Evolutionary conservation across 2,329 filamentous ascomycete genomes (phyloP), one percentile per base, ranked within the genome.

Genomic region (Colletotrichum nymphaeae): DNA sequence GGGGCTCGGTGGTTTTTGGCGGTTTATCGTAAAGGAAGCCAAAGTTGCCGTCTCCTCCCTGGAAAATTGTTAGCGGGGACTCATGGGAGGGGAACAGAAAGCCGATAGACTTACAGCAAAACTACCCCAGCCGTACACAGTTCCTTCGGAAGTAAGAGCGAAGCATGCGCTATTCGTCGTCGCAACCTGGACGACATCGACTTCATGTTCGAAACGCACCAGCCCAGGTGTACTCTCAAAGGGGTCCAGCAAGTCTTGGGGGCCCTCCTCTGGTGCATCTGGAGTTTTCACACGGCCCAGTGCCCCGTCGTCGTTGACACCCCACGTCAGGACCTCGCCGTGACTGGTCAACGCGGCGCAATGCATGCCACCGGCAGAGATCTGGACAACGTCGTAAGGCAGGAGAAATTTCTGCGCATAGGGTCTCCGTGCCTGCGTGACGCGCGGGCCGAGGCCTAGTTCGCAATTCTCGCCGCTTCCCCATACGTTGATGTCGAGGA

Each of bases 81-180:
- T 42, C 12, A n/a, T n/a, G 22, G 9, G 19, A 19, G 37, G 42
- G 49, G 53, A 16, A 26, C 7, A 22, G 28, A 22, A 30, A 30
- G 28, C 28, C 7, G 28, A 22, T 5, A 22, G 26, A 72, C 76
- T 66, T 74, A 80, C 87, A 78, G 90, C 83, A 83, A 93, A 93
- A 19, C 90, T 91, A 22, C 91, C 91, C 90, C 91, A 93, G 58
- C 91, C 91, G 78, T 91, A 93, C 28, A 93, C 89, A 28, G 85
- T 82, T 19, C 91, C 91, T 63, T 88, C 86, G 12, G 88, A 85
- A 5, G 91, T 92, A 19, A 93, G 83, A 6, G 86, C 90, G 78
- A 93, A 92, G 2, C 88, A 90, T 24, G 88, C 86, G 76, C 87
- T 91, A 77, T 93, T 91, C n/a, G 88, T 88, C 46, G 90, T 90